Conservation (phyloP, 2,329 filamentous ascomycete genomes). For the Dothidotthia symphoricarpi region DNA sequence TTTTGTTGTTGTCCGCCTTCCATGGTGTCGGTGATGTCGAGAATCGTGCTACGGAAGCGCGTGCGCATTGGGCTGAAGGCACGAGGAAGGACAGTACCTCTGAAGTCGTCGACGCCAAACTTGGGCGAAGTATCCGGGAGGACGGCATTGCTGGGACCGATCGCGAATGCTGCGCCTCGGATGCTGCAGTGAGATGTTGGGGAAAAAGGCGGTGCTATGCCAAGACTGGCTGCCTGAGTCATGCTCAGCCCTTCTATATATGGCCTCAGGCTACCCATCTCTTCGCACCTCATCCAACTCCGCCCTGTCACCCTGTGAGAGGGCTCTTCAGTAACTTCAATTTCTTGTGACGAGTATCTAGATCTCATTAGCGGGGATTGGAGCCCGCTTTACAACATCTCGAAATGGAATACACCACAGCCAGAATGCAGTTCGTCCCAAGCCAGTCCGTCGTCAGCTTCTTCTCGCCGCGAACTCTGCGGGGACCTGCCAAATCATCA, state of each 20-base stretch:
- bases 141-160: conserved; percentile 28
- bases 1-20: conserved; percentile 72
- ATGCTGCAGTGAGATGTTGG: conserved; percentile 17
- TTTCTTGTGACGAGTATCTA: conserved; percentile 40
- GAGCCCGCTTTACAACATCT: conserved; percentile 35
- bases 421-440: conserved; percentile 23
- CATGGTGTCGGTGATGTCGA: conserved; percentile 52
- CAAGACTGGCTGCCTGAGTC: conserved; percentile 4
- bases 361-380: conserved; percentile 38
- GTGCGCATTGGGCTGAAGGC: conserved; percentile 25
- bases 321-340: conserved; percentile 33
- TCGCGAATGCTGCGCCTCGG: conserved; percentile 22
- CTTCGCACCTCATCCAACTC: conserved; percentile 22
- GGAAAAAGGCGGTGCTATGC: conserved; percentile 16
- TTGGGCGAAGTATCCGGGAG: conserved; percentile 28
- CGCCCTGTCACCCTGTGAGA: conserved; percentile 39
- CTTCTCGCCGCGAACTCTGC: conserved; percentile 29
- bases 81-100: conserved; percentile 30
- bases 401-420: conserved; percentile 30
- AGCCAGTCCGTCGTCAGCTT: conserved; percentile 19
- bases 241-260: conserved; percentile 4
- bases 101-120: conserved; percentile 13
- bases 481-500: conserved; percentile 21
- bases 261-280: conserved; percentile 21
- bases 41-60: conserved; percentile 52